Percentiles rank a stretch among this genome's conserved stretches.
These are phyloP conservation scores for Aspergillus campestris DNA, from an alignment of 495 filamentous ascomycete genomes.

Conservation along the genomic window DNA sequence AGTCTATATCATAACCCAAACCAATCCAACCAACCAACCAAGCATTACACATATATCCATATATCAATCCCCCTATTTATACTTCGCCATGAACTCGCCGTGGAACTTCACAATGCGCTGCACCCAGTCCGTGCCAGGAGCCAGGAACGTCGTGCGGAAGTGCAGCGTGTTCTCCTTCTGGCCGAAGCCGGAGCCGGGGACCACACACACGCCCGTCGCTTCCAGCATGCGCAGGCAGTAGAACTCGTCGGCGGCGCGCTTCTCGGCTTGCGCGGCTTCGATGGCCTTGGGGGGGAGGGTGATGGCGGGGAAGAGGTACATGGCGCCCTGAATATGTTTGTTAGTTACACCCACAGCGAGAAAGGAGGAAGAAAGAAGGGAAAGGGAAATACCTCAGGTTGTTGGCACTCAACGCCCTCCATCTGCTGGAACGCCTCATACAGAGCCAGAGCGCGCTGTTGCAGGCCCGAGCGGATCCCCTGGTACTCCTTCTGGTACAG, in stretches of 20 bases:
- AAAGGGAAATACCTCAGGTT: slow-evolving; percentile 48
- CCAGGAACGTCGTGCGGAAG: slow-evolving; percentile 94
- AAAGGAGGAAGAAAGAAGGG: not conserved
- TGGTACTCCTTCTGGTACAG: slow-evolving; percentile 81
- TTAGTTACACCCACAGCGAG: no score
- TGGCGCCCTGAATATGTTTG: slow-evolving; percentile 55
- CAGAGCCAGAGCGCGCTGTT: slow-evolving; percentile 70
- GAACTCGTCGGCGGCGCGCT: slow-evolving; percentile 77
- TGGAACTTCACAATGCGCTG: slow-evolving; percentile 85
- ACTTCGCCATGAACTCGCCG: slow-evolving; percentile 83
- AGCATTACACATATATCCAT: not conserved
- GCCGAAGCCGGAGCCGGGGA: slow-evolving; percentile 87
- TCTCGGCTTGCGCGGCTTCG: slow-evolving; percentile 63
- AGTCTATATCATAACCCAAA: no score
- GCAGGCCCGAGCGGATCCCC: slow-evolving; percentile 64
- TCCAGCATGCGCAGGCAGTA: slow-evolving; percentile 87
- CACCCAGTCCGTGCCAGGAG: slow-evolving; percentile 93
- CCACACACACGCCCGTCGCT: slow-evolving; percentile 90
- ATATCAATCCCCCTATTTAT: slow-evolving; percentile 25
- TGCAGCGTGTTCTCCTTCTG: slow-evolving; percentile 88
- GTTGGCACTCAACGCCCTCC: slow-evolving; percentile 88
- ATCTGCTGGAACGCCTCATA: slow-evolving; percentile 85
- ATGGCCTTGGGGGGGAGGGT: slow-evolving; percentile 64
- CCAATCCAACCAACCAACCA: no score
- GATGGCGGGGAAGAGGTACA: slow-evolving; percentile 99